Conservation (phyloP, 2,329 filamentous ascomycete species). For the Thelonectria blattea region DNA sequence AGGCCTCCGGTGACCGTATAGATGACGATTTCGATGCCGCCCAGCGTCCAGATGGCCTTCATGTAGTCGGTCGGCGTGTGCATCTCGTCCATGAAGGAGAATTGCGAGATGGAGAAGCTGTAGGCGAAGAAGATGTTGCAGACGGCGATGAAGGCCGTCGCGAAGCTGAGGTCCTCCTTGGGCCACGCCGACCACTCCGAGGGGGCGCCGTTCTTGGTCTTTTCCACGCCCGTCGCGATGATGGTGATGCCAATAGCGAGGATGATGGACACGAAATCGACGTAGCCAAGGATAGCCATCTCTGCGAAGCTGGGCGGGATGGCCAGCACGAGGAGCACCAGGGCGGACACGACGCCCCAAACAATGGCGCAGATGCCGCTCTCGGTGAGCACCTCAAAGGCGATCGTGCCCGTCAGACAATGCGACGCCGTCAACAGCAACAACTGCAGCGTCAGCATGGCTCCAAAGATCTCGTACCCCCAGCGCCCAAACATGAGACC, state of each 20-base stretch:
- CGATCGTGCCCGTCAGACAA: conserved; percentile 68
- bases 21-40: conserved; percentile 61
- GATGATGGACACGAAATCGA: conserved; percentile 40
- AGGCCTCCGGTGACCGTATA: conserved; percentile 68
- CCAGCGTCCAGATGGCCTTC: conserved; percentile 61
- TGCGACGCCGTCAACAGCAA: conserved; percentile 71
- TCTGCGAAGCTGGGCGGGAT: conserved; percentile 49
- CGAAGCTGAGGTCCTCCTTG: conserved; percentile 48
- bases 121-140: conserved; percentile 72
- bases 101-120: conserved; percentile 52
- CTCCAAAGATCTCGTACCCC: conserved; percentile 63
- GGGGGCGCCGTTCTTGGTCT: conserved; percentile 12
- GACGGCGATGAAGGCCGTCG: conserved; percentile 60
- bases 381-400: conserved; percentile 65
- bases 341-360: conserved; percentile 45
- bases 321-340: conserved; percentile 46
- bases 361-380: conserved; percentile 50
- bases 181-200: conserved; percentile 45
- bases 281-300: conserved; percentile 44
- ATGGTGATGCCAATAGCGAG: conserved; percentile 66
- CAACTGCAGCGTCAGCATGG: conserved; percentile 64
- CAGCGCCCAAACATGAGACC: conserved; percentile 61
- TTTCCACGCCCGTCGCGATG: conserved; percentile 60
- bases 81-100: conserved; percentile 54
- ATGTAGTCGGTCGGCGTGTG: conserved; percentile 48